phyloP scores from a whole-genome alignment of 1,139 yeast genomes.

The Diutina siamensis region DNA sequence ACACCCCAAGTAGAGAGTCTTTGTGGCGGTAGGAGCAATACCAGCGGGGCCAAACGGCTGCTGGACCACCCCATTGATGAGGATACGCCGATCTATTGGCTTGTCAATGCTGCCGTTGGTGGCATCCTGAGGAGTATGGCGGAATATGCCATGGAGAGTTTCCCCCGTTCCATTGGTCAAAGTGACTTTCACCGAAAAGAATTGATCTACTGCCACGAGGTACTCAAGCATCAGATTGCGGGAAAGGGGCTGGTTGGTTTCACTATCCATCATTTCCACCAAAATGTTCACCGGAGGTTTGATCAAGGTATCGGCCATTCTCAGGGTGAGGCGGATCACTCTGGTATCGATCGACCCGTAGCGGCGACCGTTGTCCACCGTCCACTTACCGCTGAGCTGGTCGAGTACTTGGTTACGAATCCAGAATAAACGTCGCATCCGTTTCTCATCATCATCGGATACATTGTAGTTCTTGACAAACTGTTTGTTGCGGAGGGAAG shows the following conservation, averaged over 20 bases:
- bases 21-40: slow-evolving; percentile 31
- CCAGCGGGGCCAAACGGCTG: slow-evolving; percentile 27
- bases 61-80: slow-evolving; percentile 60
- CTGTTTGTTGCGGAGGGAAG: slow-evolving; percentile 67
- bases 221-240: slow-evolving; percentile 14
- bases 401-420: slow-evolving; percentile 53
- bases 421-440: slow-evolving; percentile 68
- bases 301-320: slow-evolving; percentile 39
- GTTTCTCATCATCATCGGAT: slow-evolving; percentile 39
- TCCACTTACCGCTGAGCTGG: slow-evolving; percentile 57
- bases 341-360: slow-evolving; percentile 56
- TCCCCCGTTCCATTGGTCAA: slow-evolving; percentile 32
- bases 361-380: slow-evolving; percentile 16
- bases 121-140: slow-evolving; percentile 48
- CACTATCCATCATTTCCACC: slow-evolving; percentile 13
- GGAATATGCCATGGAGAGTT: slow-evolving; percentile 42
- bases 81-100: slow-evolving; percentile 38
- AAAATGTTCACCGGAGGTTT: slow-evolving; percentile 35
- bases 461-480: slow-evolving; percentile 53
- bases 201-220: slow-evolving; percentile 28
- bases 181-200: slow-evolving; percentile 36
- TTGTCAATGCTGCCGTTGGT: slow-evolving; percentile 9
- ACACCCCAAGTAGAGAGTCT: slow-evolving; percentile 38
- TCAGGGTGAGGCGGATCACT: slow-evolving; percentile 45
- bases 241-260: slow-evolving; percentile 6